phyloP scores from a whole-genome alignment of 208 protist genomes.

The Trypanosoma boissoni region DNA sequence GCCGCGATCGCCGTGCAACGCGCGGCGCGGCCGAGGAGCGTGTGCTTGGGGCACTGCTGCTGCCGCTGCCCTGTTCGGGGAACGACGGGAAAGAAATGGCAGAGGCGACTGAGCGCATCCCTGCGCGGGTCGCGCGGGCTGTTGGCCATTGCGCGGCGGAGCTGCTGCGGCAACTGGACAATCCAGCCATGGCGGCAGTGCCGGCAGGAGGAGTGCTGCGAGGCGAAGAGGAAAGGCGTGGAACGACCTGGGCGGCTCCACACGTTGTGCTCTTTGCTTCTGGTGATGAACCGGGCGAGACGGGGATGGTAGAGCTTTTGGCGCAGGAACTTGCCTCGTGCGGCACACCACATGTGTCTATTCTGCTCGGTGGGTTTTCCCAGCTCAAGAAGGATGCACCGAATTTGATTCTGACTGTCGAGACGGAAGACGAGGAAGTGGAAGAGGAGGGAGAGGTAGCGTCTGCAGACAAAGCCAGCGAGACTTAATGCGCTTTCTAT shows the following conservation, averaged over 20 bases:
- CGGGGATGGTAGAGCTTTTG: constrained; percentile 35
- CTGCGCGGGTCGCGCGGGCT: constrained; percentile 18
- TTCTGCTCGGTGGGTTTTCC: constrained; percentile 57
- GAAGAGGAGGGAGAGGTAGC: constrained; percentile 12
- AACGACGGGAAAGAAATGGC: constrained; percentile 6
- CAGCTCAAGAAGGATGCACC: constrained; percentile 33
- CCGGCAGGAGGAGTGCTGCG: neutral
- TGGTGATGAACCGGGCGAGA: constrained; percentile 9
- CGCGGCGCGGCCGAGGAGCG: constrained; percentile 17
- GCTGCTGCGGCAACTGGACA: constrained; percentile 39
- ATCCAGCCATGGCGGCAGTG: constrained; percentile 43
- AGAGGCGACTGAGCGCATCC: constrained; percentile 30
- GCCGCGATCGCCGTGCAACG: neutral
- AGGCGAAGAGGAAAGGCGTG: neutral
- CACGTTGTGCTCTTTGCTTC: constrained; percentile 28
- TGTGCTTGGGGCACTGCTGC: constrained; percentile 45
- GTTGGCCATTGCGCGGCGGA: constrained; percentile 43
- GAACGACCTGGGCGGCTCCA: neutral
- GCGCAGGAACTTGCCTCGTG: constrained; percentile 41
- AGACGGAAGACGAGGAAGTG: neutral
- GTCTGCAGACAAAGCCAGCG: no score
- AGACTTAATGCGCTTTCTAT: neutral
- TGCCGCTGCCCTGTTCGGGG: constrained; percentile 24
- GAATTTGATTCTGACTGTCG: constrained; percentile 33
- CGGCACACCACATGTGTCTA: constrained; percentile 58